A percentile compares a stretch with the other conserved stretches of the same genome.
Evolutionary conservation across 768 basidiomycete species (phyloP).

Genomic region (Dacryopinax spathularia): DNA sequence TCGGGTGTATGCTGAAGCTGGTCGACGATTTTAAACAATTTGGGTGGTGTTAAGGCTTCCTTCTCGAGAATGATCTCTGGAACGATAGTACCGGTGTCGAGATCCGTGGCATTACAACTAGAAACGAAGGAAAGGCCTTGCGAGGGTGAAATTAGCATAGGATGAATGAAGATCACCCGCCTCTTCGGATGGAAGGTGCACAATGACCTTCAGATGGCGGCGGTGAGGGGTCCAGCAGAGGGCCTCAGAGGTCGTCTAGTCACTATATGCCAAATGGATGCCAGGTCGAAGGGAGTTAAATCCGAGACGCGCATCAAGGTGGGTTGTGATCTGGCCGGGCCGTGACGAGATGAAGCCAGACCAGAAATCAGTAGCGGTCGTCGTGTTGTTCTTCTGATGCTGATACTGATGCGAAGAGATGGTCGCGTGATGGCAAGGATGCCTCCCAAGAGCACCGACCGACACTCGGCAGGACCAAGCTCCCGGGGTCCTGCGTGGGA

Average conservation of each 20-base stretch:
- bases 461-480: background rate
- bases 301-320: background rate
- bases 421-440: background rate
- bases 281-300: background rate
- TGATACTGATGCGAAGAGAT: background rate
- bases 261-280: background rate
- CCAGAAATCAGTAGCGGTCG: background rate
- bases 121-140: slow-evolving; percentile 1
- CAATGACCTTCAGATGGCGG: background rate
- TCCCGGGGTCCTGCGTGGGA: slow-evolving; percentile 1
- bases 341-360: background rate
- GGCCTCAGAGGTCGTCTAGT: background rate
- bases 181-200: background rate
- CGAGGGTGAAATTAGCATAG: background rate
- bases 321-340: background rate
- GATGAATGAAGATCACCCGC: slow-evolving; percentile 1
- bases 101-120: slow-evolving; percentile 1
- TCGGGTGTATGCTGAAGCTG: background rate
- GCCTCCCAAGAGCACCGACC: background rate
- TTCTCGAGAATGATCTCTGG: background rate
- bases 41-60: background rate
- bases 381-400: background rate
- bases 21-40: background rate
- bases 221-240: background rate
- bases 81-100: background rate